Percentiles rank a stretch among this genome's conserved stretches.
These are phyloP conservation scores for Tolypocladium tropicale DNA, from an alignment of 2,329 filamentous ascomycete genomes.

Conservation along the genomic window DNA sequence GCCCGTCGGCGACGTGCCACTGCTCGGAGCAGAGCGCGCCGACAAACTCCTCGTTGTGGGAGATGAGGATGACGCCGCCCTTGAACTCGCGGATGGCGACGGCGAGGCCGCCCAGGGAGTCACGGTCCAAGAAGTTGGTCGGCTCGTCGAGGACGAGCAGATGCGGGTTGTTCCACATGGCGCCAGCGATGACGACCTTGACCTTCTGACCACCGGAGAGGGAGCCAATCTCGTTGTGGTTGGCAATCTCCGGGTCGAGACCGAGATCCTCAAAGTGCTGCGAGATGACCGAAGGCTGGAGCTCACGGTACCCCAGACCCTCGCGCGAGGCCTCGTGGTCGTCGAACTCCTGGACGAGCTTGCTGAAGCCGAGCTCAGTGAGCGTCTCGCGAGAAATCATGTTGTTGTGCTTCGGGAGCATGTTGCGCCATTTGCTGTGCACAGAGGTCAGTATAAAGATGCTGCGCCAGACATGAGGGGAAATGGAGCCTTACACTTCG, in stretches of 20 bases:
- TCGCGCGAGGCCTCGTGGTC: slow-evolving; percentile 98
- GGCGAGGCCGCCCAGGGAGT: slow-evolving; percentile 92
- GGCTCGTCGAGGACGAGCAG: slow-evolving; percentile 95
- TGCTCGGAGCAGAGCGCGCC: slow-evolving; percentile 92
- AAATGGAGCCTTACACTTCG: slow-evolving; percentile 58
- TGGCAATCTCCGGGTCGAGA: slow-evolving; percentile 93
- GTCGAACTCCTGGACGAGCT: slow-evolving; percentile 95
- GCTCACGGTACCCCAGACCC: slow-evolving; percentile 88
- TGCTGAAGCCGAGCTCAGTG: slow-evolving; percentile 74
- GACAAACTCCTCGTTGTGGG: slow-evolving; percentile 98
- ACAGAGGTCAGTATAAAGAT: slow-evolving; percentile 14
- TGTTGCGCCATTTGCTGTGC: slow-evolving; percentile 72
- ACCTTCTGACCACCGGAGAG: slow-evolving; percentile 97
- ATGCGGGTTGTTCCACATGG: slow-evolving; percentile 99
- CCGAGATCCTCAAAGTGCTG: slow-evolving; percentile 98
- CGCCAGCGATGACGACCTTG: slow-evolving; percentile 92
- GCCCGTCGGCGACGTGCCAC: slow-evolving; percentile 85
- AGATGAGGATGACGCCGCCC: slow-evolving; percentile 98
- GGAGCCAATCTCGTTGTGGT: slow-evolving; percentile 96
- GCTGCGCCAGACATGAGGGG: background rate
- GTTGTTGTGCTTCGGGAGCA: slow-evolving; percentile 87
- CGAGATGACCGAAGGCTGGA: slow-evolving; percentile 87
- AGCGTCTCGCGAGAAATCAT: slow-evolving; percentile 91
- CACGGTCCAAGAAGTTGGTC: slow-evolving; percentile 97
- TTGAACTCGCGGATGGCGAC: slow-evolving; percentile 97